A percentile compares a stretch with the other conserved stretches of the same genome.
Conservation (phyloP, 495 filamentous ascomycete species). For the Aspergillus kassunensis region DNA sequence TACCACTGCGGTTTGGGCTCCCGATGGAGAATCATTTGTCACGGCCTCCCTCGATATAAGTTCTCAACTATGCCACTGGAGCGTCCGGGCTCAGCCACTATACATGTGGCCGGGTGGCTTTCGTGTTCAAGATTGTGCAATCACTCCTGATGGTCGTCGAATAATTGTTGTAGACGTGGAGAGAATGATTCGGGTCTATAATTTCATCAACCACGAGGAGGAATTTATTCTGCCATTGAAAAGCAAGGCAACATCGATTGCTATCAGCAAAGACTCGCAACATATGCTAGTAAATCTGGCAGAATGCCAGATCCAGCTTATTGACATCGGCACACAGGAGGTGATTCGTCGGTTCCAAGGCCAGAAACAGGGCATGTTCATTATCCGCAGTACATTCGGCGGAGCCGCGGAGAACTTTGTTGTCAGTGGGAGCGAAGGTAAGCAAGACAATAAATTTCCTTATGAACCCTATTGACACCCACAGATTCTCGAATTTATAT, state of each 20-base stretch:
- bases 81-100: constrained; percentile 48
- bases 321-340: constrained; percentile 71
- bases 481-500: constrained; percentile 76
- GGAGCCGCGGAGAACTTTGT: constrained; percentile 90
- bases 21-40: constrained; percentile 73
- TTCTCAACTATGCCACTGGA: constrained; percentile 66
- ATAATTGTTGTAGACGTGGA: constrained; percentile 74
- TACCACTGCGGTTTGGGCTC: constrained; percentile 80
- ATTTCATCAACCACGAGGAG: constrained; percentile 67
- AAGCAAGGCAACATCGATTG: constrained; percentile 68
- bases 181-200: constrained; percentile 72
- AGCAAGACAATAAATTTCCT: constrained; percentile 6
- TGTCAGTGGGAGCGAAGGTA: constrained; percentile 87
- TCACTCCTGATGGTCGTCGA: constrained; percentile 73
- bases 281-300: constrained; percentile 79
- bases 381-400: constrained; percentile 81
- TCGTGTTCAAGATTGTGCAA: constrained; percentile 77
- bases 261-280: constrained; percentile 72
- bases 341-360: constrained; percentile 70
- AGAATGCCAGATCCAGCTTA: constrained; percentile 67
- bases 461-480: constrained; percentile 16
- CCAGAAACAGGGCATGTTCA: constrained; percentile 63
- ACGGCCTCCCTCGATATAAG: constrained; percentile 71
- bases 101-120: constrained; percentile 64
- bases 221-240: constrained; percentile 67